Conservation (phyloP, 352 stramenopile genomes). For the Pythium pectinolyticum region DNA sequence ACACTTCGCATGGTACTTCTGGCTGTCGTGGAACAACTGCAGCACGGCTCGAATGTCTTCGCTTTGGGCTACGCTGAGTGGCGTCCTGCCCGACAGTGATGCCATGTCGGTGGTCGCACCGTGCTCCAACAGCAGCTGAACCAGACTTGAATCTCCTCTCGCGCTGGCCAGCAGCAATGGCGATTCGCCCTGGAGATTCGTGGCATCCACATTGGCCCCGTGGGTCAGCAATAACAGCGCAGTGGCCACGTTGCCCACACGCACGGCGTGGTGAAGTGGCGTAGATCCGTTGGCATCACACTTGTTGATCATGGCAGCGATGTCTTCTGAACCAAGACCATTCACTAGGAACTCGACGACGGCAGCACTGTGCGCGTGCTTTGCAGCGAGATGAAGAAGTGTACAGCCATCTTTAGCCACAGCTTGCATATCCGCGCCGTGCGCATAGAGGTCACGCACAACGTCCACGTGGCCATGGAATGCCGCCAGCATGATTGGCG, state of each 20-base stretch:
- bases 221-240: background rate
- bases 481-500: conserved; percentile 40
- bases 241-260: background rate
- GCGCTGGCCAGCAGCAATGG: background rate
- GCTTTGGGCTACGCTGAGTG: conserved; percentile 1
- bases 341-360: background rate
- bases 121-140: background rate
- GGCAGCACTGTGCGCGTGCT: background rate
- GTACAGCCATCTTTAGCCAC: conserved; percentile 26
- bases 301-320: background rate
- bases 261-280: conserved; percentile 2
- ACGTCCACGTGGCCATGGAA: conserved; percentile 36
- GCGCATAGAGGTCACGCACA: conserved; percentile 35
- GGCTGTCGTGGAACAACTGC: conserved; percentile 14
- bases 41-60: background rate
- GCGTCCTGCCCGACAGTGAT: background rate
- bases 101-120: conserved; percentile 1
- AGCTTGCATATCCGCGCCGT: conserved; percentile 32
- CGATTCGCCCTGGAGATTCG: background rate
- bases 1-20: conserved; percentile 16
- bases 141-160: background rate
- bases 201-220: conserved; percentile 1
- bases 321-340: background rate
- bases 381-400: conserved; percentile 28
- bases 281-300: background rate